Evolutionary conservation across 345 rosid species (phyloP).

Genomic region (Citrus inodora): DNA sequence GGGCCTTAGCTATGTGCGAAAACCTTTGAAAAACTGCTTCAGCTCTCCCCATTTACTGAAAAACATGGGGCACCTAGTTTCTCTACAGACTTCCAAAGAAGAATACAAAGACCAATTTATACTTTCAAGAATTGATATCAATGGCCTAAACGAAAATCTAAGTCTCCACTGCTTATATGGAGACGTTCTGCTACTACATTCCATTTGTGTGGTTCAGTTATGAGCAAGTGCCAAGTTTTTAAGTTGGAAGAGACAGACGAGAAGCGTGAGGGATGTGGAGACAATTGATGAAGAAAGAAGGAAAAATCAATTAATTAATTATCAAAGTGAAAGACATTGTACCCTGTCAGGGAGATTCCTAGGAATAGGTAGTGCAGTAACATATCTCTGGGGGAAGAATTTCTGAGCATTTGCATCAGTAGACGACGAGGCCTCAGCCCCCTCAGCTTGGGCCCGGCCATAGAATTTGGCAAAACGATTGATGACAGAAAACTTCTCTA

Average conservation of each 20-base stretch:
- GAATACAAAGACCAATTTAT: constrained; percentile 31
- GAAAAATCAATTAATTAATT: constrained; percentile 40
- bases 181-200: constrained; percentile 30
- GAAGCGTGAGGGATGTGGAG: constrained; percentile 19
- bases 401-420: constrained; percentile 38
- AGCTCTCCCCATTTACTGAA: constrained; percentile 26
- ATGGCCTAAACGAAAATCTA: constrained; percentile 42
- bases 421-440: constrained; percentile 44
- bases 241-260: constrained; percentile 22
- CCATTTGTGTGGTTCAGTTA: constrained; percentile 27
- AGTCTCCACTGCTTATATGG: constrained; percentile 31
- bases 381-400: constrained; percentile 77
- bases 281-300: constrained; percentile 24
- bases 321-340: constrained; percentile 89
- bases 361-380: constrained; percentile 78
- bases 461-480: constrained; percentile 94
- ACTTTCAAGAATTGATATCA: constrained; percentile 36
- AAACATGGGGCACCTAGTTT: constrained; percentile 31
- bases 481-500: constrained; percentile 74
- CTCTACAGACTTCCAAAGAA: constrained; percentile 29
- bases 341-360: constrained; percentile 81
- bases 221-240: constrained; percentile 18
- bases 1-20: constrained; percentile 23
- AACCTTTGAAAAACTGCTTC: constrained; percentile 21
- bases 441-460: constrained; percentile 55